Base-by-base conservation (phyloP, 495 filamentous ascomycete species). In the Trichoderma gamsii region DNA sequence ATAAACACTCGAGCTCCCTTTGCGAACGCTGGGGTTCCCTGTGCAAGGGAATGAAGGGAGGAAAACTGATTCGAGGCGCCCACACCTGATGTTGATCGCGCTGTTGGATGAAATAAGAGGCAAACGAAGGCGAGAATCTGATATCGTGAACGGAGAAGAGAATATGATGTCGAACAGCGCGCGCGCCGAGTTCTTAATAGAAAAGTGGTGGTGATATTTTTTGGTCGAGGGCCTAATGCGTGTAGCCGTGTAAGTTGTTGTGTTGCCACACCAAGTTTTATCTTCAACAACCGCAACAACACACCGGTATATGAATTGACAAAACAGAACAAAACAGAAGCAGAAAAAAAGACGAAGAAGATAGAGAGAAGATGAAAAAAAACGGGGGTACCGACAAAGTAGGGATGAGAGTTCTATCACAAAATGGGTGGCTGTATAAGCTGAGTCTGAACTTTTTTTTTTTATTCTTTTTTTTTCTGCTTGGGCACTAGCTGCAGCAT, bases 21-120 rank as follows among this genome's bases (percentile, higher is more conserved):
- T 44, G 43, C n/a, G 41, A 27, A 46, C 29, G 4, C 29, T 43
- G 0, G 18, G 23, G 44, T 11, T 43, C 41, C 15, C 27, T 44
- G 16, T 63, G 65, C 52, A 61, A 56, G 63, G 41, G 25, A 16
- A 41, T 41, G 25, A 69, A 43, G 66, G 63, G 63, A 41, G 63
- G 11, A 23, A 15, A 27, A 7, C 27, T 29, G 18, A 8, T 51
- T n/a, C 4, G 23, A 32, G n/a, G n/a, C n/a, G 43, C 43, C 21
- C 65, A 18, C 27, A 66, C 7, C 21, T 51, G 16, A 1, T 6
- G 43, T 43, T 23, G 43, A 32, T 43, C 32, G 35, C 8, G n/a
- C 11, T 41, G 11, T 13, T 38, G 6, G 65, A 66, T 51, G 29
- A 66, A 18, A 27, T 16, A 66, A n/a, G 15, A 52, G 21, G 27